These are phyloP conservation scores for Penicillium vulpinum DNA, from an alignment of 2,329 filamentous ascomycete species.

Conservation along the genomic window DNA sequence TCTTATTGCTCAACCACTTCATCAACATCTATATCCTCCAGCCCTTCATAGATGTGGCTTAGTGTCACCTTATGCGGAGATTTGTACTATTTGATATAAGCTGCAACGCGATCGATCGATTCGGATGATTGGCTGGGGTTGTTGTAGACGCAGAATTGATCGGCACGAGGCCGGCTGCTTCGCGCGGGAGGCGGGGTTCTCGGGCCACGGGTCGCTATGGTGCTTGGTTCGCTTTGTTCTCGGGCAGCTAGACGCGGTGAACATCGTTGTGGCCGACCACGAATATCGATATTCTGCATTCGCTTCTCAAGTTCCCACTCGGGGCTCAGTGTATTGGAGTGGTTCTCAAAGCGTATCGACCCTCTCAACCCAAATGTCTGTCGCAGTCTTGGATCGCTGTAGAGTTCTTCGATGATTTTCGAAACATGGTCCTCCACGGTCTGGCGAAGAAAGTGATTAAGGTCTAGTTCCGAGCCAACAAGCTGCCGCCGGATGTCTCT, in stretches of 20 bases:
- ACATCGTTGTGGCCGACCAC: neutral
- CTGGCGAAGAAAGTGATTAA: no score
- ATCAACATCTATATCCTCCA: slow-evolving; percentile 12
- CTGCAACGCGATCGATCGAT: slow-evolving; percentile 10
- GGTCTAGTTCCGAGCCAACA: no score
- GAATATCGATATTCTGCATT: slow-evolving; percentile 5
- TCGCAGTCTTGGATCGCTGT: no score
- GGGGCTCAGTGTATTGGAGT: slow-evolving; percentile 11
- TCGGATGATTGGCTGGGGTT: slow-evolving; percentile 12
- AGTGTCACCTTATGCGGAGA: slow-evolving; percentile 14
- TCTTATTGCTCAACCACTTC: slow-evolving; percentile 7
- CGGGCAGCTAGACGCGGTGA: slow-evolving; percentile 8
- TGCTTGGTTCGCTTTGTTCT: neutral
- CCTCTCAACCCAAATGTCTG: no score
- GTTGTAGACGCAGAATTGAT: slow-evolving; percentile 14
- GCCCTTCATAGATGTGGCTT: slow-evolving; percentile 12
- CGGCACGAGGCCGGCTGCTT: slow-evolving; percentile 4
- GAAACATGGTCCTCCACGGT: no score
- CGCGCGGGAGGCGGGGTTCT: neutral
- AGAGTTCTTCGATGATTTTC: no score
- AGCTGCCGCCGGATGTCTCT: no score
- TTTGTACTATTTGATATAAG: slow-evolving; percentile 15
- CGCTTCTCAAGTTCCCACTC: slow-evolving; percentile 4
- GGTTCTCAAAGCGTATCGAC: no score
- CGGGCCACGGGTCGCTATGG: neutral